Base-by-base conservation (phyloP, 1,284 basidiomycete species). In the Ceratobasidium sp. region DNA sequence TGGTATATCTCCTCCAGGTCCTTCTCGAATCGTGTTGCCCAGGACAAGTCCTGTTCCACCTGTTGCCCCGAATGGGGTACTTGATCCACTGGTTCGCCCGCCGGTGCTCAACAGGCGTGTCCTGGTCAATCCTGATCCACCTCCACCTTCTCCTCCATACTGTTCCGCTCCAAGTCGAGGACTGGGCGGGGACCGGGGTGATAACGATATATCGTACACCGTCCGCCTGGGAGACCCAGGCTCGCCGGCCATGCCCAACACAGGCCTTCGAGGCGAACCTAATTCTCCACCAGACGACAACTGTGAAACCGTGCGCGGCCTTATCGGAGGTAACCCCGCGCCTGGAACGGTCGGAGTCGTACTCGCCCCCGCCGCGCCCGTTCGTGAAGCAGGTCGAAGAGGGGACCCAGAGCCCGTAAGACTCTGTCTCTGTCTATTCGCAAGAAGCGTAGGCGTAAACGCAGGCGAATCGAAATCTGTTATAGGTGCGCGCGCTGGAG, bases 391-490 rank as follows among this genome's bases (percentile, higher is more conserved):
- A 3, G 72, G 72, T 5, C 75, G 63, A 1, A 77, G 42, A 28
- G 75, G 75, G 20, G 75, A 67, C 9, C 64, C 64, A 33, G 68
- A 77, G 42, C 78, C 66, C 28, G 53, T 69, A 39, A 79, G 60
- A 66, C 64, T 68, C 9, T 51, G 75, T 88, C 87, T 80, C 89
- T 89, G 87, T 86, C 89, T 42, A 84, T 72, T 79, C 18, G 81
- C 79, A 20, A 81, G 84, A 18, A 93, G 86, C 0, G 92, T 93
- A 0, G 91, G 91, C 9, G 90, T 90, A 81, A 92, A 92, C 46
- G 89, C 88, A 0, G 85, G 89, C 44, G 91, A 87, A 33, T 77
- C 75, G 2, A 55, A 28, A 42, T 77, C 60, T 3, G 68, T 15
- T 20, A 20, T 60, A 13, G 60, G 18, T 33, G 18, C 58, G 20